A percentile compares a stretch with the other conserved stretches of the same genome.
These are phyloP conservation scores for Lagerstroemia speciosa DNA, from an alignment of 345 rosid genomes.

Conservation along the genomic window DNA sequence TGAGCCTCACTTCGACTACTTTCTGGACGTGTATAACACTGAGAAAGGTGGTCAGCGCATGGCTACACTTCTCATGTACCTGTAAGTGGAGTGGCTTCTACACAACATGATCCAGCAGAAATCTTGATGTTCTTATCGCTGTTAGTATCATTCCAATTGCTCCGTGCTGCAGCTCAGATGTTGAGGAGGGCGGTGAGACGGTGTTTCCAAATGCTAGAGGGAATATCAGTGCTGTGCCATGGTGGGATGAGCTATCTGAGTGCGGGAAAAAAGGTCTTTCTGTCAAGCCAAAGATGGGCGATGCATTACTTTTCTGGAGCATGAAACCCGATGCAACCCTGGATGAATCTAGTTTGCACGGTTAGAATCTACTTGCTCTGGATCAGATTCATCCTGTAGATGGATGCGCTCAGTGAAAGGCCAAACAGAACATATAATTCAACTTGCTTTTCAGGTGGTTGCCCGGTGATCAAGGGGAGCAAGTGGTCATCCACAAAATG, in stretches of 20 bases:
- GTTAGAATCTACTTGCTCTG: conserved; percentile 32
- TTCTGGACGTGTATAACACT: conserved; percentile 78
- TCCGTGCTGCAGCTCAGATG: conserved; percentile 62
- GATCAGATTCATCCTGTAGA: background rate
- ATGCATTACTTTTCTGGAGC: conserved; percentile 98
- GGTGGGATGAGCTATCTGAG: conserved; percentile 95
- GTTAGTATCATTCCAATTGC: background rate
- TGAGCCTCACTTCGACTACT: conserved; percentile 94
- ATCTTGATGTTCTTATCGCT: background rate
- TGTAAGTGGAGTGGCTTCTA: conserved; percentile 39
- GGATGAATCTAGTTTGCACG: conserved; percentile 89
- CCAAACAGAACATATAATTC: background rate
- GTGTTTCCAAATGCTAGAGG: conserved; percentile 86
- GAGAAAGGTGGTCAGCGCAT: conserved; percentile 93
- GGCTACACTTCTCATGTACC: conserved; percentile 96
- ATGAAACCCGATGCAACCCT: conserved; percentile 80
- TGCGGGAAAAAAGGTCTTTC: conserved; percentile 87
- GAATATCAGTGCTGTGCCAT: conserved; percentile 69
- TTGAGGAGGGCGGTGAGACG: conserved; percentile 98
- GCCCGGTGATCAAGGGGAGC: conserved; percentile 83
- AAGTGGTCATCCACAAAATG: conserved; percentile 98
- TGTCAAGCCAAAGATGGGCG: conserved; percentile 89
- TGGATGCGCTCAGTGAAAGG: background rate
- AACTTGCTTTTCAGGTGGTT: conserved; percentile 52
- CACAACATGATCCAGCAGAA: background rate